These are phyloP conservation scores for Saccharomycopsis capsularis DNA, from an alignment of 805 yeast genomes.

Conservation along the genomic window DNA sequence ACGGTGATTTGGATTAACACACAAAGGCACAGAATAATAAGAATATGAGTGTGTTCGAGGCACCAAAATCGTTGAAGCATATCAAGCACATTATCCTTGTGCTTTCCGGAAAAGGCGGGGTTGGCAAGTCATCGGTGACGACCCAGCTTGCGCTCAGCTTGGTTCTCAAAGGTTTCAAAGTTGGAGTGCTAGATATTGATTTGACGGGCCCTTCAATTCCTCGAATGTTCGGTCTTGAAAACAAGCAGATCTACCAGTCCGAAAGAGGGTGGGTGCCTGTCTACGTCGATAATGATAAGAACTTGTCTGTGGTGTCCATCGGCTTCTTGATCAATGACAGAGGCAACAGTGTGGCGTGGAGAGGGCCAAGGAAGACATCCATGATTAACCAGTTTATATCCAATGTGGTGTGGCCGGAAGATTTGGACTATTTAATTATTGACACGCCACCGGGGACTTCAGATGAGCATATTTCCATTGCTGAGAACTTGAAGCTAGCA, in stretches of 20 bases:
- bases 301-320: conserved; percentile 69
- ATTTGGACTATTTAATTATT: conserved; percentile 74
- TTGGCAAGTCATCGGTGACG: conserved; percentile 93
- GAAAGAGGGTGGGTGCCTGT: conserved; percentile 93
- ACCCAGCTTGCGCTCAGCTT: conserved; percentile 87
- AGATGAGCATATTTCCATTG: conserved; percentile 95
- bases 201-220: conserved; percentile 96
- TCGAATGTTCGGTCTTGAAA: conserved; percentile 89
- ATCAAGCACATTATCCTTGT: conserved; percentile 76
- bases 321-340: conserved; percentile 82
- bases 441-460: conserved; percentile 99
- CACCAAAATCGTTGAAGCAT: conserved; percentile 34
- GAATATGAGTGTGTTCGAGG: conserved; percentile 17
- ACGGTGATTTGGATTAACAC: too few relatives aligned
- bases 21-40: background rate
- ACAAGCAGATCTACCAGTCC: conserved; percentile 71
- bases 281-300: conserved; percentile 31
- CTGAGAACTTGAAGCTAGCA: conserved; percentile 72
- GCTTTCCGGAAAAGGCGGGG: conserved; percentile 95
- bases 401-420: conserved; percentile 72
- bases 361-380: conserved; percentile 97
- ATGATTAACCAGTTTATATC: conserved; percentile 90
- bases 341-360: conserved; percentile 92
- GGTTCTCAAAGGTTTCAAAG: conserved; percentile 58
- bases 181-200: conserved; percentile 95